Evolutionary conservation across 305 asterid species (phyloP).

Genomic region (Fraxinus floribunda): DNA sequence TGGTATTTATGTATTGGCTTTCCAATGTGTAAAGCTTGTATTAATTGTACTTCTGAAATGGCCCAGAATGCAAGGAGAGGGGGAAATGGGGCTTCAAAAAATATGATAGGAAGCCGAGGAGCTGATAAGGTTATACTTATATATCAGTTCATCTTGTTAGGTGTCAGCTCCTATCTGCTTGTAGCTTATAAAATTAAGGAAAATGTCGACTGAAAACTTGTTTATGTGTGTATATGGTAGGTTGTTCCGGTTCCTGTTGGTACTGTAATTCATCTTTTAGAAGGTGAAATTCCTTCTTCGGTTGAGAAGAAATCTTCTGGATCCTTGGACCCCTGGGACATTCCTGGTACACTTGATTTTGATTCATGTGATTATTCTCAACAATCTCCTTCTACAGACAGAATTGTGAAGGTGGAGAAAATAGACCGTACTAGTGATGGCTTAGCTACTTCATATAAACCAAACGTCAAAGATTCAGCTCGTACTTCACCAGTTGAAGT

Average conservation of each 20-base stretch:
- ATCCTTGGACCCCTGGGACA: slow-evolving; percentile 80
- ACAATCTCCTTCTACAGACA: slow-evolving; percentile 26
- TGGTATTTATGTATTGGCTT: slow-evolving; percentile 13
- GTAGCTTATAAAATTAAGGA: slow-evolving; percentile 2
- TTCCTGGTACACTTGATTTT: slow-evolving; percentile 56
- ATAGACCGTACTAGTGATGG: slow-evolving; percentile 9
- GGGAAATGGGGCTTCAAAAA: slow-evolving; percentile 81
- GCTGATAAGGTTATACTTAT: slow-evolving; percentile 63
- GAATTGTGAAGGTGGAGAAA: slow-evolving; percentile 24
- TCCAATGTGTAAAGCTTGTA: slow-evolving; percentile 12
- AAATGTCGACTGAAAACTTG: neutral
- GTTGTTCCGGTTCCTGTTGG: slow-evolving; percentile 87
- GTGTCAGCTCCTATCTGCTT: slow-evolving; percentile 8
- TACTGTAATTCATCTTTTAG: slow-evolving; percentile 77
- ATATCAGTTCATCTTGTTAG: slow-evolving; percentile 16
- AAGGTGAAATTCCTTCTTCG: slow-evolving; percentile 73
- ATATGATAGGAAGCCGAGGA: slow-evolving; percentile 91
- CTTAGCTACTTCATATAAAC: slow-evolving; percentile 27
- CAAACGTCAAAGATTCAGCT: slow-evolving; percentile 20
- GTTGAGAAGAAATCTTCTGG: slow-evolving; percentile 62
- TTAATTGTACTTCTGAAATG: slow-evolving; percentile 13
- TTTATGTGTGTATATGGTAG: slow-evolving; percentile 36
- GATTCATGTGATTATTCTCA: slow-evolving; percentile 37
- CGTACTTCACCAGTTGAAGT: slow-evolving; percentile 12
- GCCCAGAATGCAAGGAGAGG: slow-evolving; percentile 89